Percentiles rank a stretch among this genome's conserved stretches.
phyloP scores from a whole-genome alignment of 164 flowering plant genomes.

The Liquidambar formosana region DNA sequence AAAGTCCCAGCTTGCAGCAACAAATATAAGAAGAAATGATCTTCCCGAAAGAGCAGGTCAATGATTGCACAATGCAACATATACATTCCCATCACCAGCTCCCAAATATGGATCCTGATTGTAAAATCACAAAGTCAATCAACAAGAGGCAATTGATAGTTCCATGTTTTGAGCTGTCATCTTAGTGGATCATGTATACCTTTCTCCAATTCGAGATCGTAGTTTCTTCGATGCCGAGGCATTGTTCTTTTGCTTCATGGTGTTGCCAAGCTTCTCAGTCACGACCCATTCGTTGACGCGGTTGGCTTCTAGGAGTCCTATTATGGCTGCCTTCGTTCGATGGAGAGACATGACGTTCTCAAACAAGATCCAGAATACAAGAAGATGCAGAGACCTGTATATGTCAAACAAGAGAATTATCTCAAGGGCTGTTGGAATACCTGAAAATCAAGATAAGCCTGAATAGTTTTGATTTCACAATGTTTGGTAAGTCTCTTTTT shows the following conservation, averaged over 20 bases:
- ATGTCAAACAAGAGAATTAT: background rate
- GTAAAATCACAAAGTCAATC: background rate
- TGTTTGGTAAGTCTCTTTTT: no score
- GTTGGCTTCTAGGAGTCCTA: constrained; percentile 64
- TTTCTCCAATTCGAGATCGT: constrained; percentile 34
- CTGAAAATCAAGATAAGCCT: no score
- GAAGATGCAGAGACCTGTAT: constrained; percentile 62
- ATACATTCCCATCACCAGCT: constrained; percentile 58
- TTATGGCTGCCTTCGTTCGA: constrained; percentile 63
- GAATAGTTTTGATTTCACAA: no score
- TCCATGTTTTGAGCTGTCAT: no score
- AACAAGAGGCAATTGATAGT: no score
- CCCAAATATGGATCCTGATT: constrained; percentile 50
- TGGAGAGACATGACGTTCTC: constrained; percentile 87
- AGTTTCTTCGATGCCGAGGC: constrained; percentile 36
- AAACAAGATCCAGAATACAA: constrained; percentile 74
- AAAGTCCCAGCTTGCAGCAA: constrained; percentile 61
- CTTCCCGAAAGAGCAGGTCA: constrained; percentile 40
- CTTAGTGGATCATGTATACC: no score
- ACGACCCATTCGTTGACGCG: constrained; percentile 83
- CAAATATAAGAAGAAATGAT: constrained; percentile 55
- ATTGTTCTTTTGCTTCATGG: constrained; percentile 31
- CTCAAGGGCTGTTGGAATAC: no score
- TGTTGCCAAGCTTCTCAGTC: constrained; percentile 67
- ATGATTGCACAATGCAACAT: constrained; percentile 52